Base-by-base conservation (phyloP, 2,329 filamentous ascomycete genomes). In the Tetracladium maxilliforme region DNA sequence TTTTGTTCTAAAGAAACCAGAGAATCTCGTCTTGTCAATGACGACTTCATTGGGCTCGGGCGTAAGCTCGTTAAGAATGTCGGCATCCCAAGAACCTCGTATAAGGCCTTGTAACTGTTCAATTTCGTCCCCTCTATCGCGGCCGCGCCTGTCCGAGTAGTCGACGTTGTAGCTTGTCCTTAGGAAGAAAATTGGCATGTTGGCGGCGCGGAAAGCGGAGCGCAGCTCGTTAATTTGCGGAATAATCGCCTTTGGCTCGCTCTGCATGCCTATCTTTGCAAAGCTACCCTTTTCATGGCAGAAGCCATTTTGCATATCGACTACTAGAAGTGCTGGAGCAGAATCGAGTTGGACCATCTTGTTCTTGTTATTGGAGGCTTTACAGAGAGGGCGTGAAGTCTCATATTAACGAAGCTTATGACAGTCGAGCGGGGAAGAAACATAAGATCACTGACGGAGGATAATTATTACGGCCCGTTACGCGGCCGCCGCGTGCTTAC, bases 261-360 rank as follows among this genome's bases (percentile, higher is more conserved):
- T 25, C 19, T 8, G 29, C 21, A 32, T 28, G 25, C 33, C 33
- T 18, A 34, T 27, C 31, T 29, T 36, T 25, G 22, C 27, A 22
- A 36, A 34, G 33, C 29, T 32, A 27, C 33, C 33, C 23, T 32
- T 22, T 21, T 25, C 20, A 24, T 34, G 30, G 30, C 32, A 34
- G 32, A 34, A 36, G 29, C 33, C 32, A 26, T 36, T 36, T 23
- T 36, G 32, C 33, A 36, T 36, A 22, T 36, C 32, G 22, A 34
- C 24, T 14, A 36, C 26, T 19, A 34, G 21, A 22, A 34, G 32
- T 23, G 33, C 33, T 22, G 32, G 32, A 24, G 21, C 25, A 21
- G 33, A 34, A 14, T 35, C 24, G 23, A 33, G 20, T 17, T 29
- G 14, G 24, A 27, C 10, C 28, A 30, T 30, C n/a, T n/a, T n/a